Evolutionary conservation across 805 yeast genomes (phyloP), one percentile per base, ranked within the genome.

Genomic region (Kurtzmaniella cleridarum): DNA sequence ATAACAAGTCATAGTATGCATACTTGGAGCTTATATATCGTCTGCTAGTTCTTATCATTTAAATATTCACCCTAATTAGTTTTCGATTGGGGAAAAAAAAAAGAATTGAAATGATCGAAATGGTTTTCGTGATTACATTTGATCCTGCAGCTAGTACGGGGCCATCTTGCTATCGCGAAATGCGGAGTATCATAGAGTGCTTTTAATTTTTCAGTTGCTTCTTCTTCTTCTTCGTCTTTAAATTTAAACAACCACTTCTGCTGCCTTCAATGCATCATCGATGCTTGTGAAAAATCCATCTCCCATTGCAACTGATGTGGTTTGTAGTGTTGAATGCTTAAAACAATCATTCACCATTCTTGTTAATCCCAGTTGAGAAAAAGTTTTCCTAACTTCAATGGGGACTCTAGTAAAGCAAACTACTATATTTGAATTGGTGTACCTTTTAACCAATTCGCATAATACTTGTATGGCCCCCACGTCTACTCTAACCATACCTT

Each of bases 401-500:
- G 86, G 74, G 7, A 84, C 76, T 16, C 89, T 67, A 6, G 82
- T 68, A 41, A 88, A 74, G 32, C 76, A 71, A 3, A 86, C 82
- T 7, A 62, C 58, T 6, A 84, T 78, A 2, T 69, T 69, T 35
- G 82, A 67, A 13, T 57, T 66, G 26, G 46, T 43, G 54, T 86
- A 86, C 11, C 69, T 62, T 2, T 57, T 49, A 3, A 88, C 60
- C n/a, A 84, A 76, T 44, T 80, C 87, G 39, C 59, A 54, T 32
- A 89, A 61, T 2, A 80, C 80, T 47, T 85, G 89, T 0, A 85
- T 80, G 0, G 95, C 95, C 1, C 87, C 74, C 0, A 95, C 76
- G 49, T 88, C 96, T 40, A 88, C 71, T 3, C 72, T 73, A 3
- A 84, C 76, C 95, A 89, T 84, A 2, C 95, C 95, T 40, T 81